Evolutionary conservation across 148 eudicot species (phyloP), one percentile per base, ranked within the genome.

Genomic region (Spergularia marina): DNA sequence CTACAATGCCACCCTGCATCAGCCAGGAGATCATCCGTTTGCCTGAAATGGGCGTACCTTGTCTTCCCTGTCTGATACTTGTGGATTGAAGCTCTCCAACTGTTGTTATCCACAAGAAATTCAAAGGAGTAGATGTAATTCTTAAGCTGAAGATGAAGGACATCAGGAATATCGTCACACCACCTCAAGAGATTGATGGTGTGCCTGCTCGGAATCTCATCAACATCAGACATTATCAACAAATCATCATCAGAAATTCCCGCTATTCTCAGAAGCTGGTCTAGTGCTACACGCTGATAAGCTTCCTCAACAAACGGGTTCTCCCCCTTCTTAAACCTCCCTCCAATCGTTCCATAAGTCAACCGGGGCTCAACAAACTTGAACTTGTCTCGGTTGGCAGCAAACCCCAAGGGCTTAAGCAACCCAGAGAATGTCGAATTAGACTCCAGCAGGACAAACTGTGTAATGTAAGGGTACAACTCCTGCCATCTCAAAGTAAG

Each of bases 1-100:
- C 94, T 90, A 72, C 94, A 90, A 74, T 90, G 94, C 96, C 96
- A 91, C 68, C 96, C 96, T 1, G 93, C 84, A 76, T 91, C 93
- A 16, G 97, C 84, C 71, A 91, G 74, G 15, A 84, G 80, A 8
- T 63, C 77, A 79, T 91, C 90, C 23, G 91, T 86, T 67, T 91
- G 93, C 44, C 97, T 78, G 70, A 64, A 91, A 74, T 91, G 97
- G 17, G 93, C 97, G 76, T 91, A 91, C 60, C 73, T 79, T 0
- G 97, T 89, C 64, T 86, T 86, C 41, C 91, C 93, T 2, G 89
- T 77, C 62, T 85, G 83, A 65, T 91, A 91, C 18, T 84, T 80
- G 51, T 91, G 97, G 57, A 87, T 81, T 2, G 97, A 91, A 65
- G 94, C 94, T 74, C 94, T 76, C 94, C 94, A 90, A 78, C 94